These are phyloP conservation scores for Phytophthora sojae DNA, from an alignment of 352 stramenopile species.

Conservation along the genomic window DNA sequence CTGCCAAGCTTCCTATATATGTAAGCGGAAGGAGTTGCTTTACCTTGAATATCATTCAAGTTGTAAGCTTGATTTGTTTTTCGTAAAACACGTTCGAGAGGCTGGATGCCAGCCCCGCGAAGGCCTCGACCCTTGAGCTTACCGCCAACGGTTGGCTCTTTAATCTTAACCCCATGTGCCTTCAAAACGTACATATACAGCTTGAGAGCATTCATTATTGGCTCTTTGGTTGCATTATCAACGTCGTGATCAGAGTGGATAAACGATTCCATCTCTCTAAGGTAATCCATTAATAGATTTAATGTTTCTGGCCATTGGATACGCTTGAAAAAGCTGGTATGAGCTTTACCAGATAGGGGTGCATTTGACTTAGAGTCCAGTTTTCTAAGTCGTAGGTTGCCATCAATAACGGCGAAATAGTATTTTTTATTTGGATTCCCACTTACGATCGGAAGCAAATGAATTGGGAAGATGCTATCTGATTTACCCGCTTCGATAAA, in stretches of 20 bases:
- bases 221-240: background rate
- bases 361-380: background rate
- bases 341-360: background rate
- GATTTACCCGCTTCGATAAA: background rate
- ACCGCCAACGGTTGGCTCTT: background rate
- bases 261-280: background rate
- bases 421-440: background rate
- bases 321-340: background rate
- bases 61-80: constrained; percentile 14
- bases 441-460: too few species aligned
- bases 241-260: too few species aligned
- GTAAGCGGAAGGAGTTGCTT: constrained; percentile 15
- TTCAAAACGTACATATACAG: background rate
- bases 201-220: background rate
- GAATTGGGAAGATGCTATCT: background rate
- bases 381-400: background rate
- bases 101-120: background rate
- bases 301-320: background rate
- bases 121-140: background rate
- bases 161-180: background rate
- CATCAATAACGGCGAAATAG: background rate
- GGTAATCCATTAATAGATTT: background rate
- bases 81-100: constrained; percentile 8
- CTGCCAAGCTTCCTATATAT: constrained; percentile 7
- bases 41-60: constrained; percentile 21